Conservation (phyloP, 192 early-diverging fungal genomes). For the Backusella psychrophila region DNA sequence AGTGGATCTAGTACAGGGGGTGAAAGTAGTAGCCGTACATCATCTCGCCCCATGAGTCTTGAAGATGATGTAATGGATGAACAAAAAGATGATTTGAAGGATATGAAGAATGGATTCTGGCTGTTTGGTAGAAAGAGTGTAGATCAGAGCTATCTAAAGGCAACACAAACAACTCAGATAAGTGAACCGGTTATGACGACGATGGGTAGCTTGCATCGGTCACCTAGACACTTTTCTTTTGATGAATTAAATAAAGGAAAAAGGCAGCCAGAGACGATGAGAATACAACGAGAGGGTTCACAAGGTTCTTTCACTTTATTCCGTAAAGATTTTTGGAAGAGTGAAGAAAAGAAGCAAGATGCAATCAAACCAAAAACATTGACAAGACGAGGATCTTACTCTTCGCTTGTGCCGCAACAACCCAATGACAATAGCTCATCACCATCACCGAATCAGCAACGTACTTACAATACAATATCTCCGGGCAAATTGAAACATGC, state of each 20-base stretch:
- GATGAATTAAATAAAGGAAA: not conserved
- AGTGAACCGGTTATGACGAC: not conserved
- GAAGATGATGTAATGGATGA: conserved; percentile 5
- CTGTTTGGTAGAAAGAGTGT: conserved; percentile 15
- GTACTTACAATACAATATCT: not conserved
- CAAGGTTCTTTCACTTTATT: conserved; percentile 10
- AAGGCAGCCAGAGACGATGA: not conserved
- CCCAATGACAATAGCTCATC: not conserved
- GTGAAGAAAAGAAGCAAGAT: not conserved
- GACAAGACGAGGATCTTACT: not conserved
- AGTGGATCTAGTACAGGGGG: conserved; percentile 17
- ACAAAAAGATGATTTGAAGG: not conserved
- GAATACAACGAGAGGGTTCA: conserved; percentile 13
- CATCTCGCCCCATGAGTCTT: conserved; percentile 28
- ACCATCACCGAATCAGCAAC: not conserved
- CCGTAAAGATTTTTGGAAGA: conserved; percentile 23
- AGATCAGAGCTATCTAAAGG: not conserved
- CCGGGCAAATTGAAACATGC: not conserved
- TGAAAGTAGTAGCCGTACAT: conserved; percentile 19
- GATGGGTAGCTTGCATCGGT: not conserved
- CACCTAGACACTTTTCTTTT: conserved; percentile 12
- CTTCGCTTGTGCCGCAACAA: not conserved
- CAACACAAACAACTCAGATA: not conserved
- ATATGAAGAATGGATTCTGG: conserved; percentile 11
- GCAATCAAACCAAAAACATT: not conserved